Percentiles rank a stretch among this genome's conserved stretches.
These are phyloP conservation scores for Phytopythium aichiense DNA, from an alignment of 352 stramenopile species.

Conservation along the genomic window DNA sequence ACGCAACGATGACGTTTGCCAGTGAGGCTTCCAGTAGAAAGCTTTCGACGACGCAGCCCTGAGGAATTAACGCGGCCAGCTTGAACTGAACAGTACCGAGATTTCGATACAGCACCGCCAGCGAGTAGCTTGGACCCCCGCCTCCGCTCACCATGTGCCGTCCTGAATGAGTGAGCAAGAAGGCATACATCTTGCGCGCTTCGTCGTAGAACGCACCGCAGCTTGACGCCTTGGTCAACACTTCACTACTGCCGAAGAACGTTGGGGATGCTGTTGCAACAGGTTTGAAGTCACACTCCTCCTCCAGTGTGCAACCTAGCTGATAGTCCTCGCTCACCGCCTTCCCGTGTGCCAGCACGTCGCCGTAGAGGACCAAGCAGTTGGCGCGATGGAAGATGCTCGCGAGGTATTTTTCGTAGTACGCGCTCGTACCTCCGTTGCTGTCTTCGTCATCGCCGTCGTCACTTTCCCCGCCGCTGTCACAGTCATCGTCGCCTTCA, in stretches of 20 bases:
- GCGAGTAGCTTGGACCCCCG: slow-evolving; percentile 12
- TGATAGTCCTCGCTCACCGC: slow-evolving; percentile 39
- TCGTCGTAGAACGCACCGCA: slow-evolving; percentile 56
- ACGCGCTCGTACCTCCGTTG: slow-evolving; percentile 5
- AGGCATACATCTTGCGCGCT: slow-evolving; percentile 45
- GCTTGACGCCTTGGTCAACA: slow-evolving; percentile 37
- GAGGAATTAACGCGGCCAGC: slow-evolving; percentile 45
- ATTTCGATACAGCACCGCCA: slow-evolving; percentile 24
- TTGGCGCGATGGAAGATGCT: slow-evolving; percentile 43
- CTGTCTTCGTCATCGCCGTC: slow-evolving; percentile 2
- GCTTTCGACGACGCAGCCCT: slow-evolving; percentile 44
- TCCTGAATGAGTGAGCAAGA: slow-evolving; percentile 22
- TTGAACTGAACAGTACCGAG: slow-evolving; percentile 52
- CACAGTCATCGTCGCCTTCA: slow-evolving; percentile 13
- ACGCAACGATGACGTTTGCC: slow-evolving; percentile 9
- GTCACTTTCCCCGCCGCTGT: slow-evolving; percentile 6
- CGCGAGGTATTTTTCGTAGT: slow-evolving; percentile 42
- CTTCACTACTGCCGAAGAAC: slow-evolving; percentile 14
- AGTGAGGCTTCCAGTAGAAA: slow-evolving; percentile 42
- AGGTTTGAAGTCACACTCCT: slow-evolving; percentile 14
- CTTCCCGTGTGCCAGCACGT: slow-evolving; percentile 45
- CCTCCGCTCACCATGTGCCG: background rate
- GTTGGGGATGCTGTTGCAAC: background rate
- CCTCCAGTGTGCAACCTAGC: slow-evolving; percentile 40
- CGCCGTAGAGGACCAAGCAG: slow-evolving; percentile 48